These are phyloP conservation scores for Linum lewisii DNA, from an alignment of 345 rosid genomes.

Conservation along the genomic window DNA sequence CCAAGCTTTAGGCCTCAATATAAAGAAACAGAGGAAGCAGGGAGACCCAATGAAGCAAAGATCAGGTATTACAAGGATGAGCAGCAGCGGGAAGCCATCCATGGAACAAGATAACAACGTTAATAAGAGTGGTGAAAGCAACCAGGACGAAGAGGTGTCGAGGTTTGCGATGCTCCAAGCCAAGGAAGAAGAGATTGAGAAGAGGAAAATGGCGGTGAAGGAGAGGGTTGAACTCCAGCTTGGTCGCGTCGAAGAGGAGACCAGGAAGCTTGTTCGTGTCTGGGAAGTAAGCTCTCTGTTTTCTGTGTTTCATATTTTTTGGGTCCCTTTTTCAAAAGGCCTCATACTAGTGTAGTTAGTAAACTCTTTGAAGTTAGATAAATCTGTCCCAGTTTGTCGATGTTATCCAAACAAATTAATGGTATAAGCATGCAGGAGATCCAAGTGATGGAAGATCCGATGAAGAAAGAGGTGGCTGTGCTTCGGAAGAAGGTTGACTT, in stretches of 20 bases:
- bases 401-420: background rate
- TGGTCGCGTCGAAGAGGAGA: constrained; percentile 68
- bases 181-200: constrained; percentile 73
- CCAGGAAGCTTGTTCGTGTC: constrained; percentile 52
- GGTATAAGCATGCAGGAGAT: constrained; percentile 41
- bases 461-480: constrained; percentile 65
- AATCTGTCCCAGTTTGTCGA: background rate
- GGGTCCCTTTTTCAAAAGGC: no score
- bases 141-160: constrained; percentile 24
- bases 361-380: no score
- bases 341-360: no score
- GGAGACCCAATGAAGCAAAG: constrained; percentile 3
- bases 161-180: constrained; percentile 54
- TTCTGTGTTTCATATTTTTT: constrained; percentile 8
- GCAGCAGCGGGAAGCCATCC: constrained; percentile 32
- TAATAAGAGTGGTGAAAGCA: constrained; percentile 23
- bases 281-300: constrained; percentile 80
- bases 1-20: background rate
- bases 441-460: constrained; percentile 60
- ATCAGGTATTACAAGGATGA: constrained; percentile 6
- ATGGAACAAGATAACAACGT: constrained; percentile 35
- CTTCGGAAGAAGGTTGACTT: constrained; percentile 60
- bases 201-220: constrained; percentile 58
- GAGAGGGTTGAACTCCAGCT: constrained; percentile 60
- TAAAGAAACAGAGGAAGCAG: background rate